These are phyloP conservation scores for Canariomyces notabilis DNA, from an alignment of 2,329 filamentous ascomycete genomes.

Conservation along the genomic window DNA sequence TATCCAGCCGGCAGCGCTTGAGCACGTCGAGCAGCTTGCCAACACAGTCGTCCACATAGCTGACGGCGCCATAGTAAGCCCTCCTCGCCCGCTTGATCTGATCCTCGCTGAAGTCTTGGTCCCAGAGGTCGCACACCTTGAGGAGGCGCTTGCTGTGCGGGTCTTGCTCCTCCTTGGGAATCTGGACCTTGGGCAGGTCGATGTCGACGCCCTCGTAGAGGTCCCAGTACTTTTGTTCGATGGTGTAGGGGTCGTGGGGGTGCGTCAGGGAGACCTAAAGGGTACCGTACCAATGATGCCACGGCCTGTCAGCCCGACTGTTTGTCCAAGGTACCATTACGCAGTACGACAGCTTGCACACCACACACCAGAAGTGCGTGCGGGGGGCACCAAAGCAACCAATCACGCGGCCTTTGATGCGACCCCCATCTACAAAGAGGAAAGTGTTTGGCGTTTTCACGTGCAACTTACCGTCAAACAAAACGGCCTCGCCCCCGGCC, in stretches of 20 bases:
- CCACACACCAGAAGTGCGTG: too few species aligned
- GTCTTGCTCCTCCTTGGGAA: conserved; percentile 78
- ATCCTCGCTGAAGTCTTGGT: conserved; percentile 75
- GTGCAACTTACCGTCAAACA: conserved; percentile 68
- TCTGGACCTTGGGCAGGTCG: conserved; percentile 69
- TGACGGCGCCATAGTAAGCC: conserved; percentile 89
- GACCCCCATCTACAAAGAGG: background rate
- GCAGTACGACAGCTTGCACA: too few species aligned
- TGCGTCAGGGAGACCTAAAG: conserved; percentile 85
- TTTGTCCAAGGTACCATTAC: too few species aligned
- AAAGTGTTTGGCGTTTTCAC: too few species aligned
- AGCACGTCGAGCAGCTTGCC: conserved; percentile 74
- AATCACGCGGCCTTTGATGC: background rate
- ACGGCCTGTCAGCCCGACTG: conserved; percentile 10
- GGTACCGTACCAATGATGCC: too few species aligned
- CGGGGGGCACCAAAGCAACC: background rate
- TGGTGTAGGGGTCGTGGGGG: conserved; percentile 92
- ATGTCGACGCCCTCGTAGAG: conserved; percentile 86
- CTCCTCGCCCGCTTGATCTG: conserved; percentile 80
- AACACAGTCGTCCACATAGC: conserved; percentile 90
- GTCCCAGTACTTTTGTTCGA: conserved; percentile 91
- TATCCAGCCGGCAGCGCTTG: conserved; percentile 70
- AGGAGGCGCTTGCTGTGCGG: conserved; percentile 81
- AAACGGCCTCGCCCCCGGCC: conserved; percentile 69
- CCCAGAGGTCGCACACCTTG: conserved; percentile 82